Evolutionary conservation across 148 eudicot species (phyloP).

Genomic region (Rheum nobile): DNA sequence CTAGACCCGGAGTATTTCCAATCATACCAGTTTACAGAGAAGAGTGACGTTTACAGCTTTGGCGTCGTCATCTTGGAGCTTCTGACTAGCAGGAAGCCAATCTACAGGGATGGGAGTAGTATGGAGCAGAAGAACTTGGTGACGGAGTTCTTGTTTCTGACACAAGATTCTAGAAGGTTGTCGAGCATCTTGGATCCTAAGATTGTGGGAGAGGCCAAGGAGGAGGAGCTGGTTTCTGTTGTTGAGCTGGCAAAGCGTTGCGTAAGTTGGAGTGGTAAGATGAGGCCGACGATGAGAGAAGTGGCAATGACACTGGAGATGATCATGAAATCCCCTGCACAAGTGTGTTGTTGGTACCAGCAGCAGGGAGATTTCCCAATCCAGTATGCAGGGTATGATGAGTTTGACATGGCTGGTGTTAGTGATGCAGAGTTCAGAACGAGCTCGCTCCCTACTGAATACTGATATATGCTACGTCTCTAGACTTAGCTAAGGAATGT

Average conservation of each 20-base stretch:
- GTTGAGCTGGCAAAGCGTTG: constrained; percentile 3
- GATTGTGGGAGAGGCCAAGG: neutral
- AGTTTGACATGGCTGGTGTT: neutral
- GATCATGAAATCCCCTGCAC: neutral
- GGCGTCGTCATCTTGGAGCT: neutral
- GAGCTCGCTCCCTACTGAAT: neutral
- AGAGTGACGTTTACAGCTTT: neutral
- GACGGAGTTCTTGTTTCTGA: neutral
- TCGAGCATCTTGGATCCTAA: neutral
- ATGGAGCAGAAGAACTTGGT: constrained; percentile 8
- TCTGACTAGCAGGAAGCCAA: neutral
- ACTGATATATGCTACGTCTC: too few species aligned
- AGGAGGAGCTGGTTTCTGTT: neutral
- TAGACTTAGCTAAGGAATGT: too few species aligned
- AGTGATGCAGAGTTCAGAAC: neutral
- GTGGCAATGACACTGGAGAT: constrained; percentile 1
- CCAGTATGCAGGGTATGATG: neutral
- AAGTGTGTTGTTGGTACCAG: neutral
- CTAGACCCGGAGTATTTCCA: constrained; percentile 1
- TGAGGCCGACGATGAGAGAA: constrained; percentile 5
- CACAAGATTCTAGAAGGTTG: neutral
- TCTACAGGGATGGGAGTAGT: neutral
- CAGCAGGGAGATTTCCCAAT: neutral
- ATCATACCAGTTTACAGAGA: neutral
- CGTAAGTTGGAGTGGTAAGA: neutral